Base-by-base conservation (phyloP, 202 grass and related monocot genomes). In the Cymbopogon flexuosus region DNA sequence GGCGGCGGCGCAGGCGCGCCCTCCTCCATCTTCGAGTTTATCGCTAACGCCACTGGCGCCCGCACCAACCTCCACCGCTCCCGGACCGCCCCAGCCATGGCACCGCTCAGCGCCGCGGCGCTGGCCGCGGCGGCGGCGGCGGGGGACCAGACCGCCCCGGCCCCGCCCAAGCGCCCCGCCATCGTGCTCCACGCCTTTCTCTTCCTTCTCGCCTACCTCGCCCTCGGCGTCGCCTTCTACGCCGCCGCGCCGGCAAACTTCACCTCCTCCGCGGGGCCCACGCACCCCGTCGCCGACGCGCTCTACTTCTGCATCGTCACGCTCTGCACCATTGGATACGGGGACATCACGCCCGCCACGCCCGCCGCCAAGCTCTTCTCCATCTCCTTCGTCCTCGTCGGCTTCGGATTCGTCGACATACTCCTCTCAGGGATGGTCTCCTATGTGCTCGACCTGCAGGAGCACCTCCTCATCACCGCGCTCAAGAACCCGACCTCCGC, bases 291-390 rank as follows among this genome's bases (percentile, higher is more conserved):
- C 36, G 92, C 88, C 31, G 94, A 97, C 88, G 94, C 94, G 0
- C 88, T 97, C 21, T 97, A 97, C 80, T 97, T 97, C 86, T 97
- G 92, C 68, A 97, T 97, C 75, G 94, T 97, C 27, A 97, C 94
- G 31, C 93, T 97, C 91, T 97, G 94, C 83, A 97, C 94, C 0
- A 97, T 97, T 49, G 94, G 94, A 0, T 94, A 97, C 43, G 94
- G 94, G 0, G 94, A 97, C 67, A 97, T 97, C 81, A 97, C 94
- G 31, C 94, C 94, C 0, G 80, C 83, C 27, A 94, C 92, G 4
- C 87, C 94, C 0, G 58, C 83, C 0, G 95, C 95, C 22, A 97
- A 97, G 86, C 69, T 97, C 62, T 97, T 97, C 91, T 91, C 95
- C 11, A 97, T 97, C 71, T 84, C 88, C 2, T 97, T 97, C 49